Evolutionary conservation across 306 rosid genomes (phyloP).

Genomic region (Nissolia schottii): DNA sequence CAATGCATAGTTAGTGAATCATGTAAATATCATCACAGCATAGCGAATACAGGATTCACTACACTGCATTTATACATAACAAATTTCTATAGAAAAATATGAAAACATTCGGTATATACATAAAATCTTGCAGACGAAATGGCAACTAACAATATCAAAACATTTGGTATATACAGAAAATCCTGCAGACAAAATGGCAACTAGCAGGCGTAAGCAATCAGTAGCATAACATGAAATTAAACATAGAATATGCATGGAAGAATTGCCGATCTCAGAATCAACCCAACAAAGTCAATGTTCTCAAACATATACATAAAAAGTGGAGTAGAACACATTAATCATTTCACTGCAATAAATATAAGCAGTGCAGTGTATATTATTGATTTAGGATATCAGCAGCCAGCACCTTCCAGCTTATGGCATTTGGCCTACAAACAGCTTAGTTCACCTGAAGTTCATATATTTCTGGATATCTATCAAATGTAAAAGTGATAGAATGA

Average conservation of each 20-base stretch:
- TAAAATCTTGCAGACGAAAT: neutral
- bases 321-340: neutral
- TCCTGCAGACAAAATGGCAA: neutral
- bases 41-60: neutral
- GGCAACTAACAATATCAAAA: neutral
- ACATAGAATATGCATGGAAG: neutral
- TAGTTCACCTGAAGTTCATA: conserved; percentile 6
- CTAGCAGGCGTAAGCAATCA: neutral
- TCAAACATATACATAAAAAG: neutral
- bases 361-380: neutral
- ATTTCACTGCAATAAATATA: neutral
- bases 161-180: neutral
- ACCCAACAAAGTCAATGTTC: neutral
- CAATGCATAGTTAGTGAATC: neutral
- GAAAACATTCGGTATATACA: neutral
- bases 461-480: neutral
- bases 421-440: conserved; percentile 1
- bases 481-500: conserved; percentile 9
- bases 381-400: neutral
- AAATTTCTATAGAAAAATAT: neutral
- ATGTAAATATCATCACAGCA: neutral
- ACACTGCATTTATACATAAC: neutral
- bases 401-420: neutral
- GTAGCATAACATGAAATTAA: neutral
- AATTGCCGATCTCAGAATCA: neutral